These are phyloP conservation scores for Chalciporus sphaerocephalus DNA, from an alignment of 768 basidiomycete species.

Conservation along the genomic window DNA sequence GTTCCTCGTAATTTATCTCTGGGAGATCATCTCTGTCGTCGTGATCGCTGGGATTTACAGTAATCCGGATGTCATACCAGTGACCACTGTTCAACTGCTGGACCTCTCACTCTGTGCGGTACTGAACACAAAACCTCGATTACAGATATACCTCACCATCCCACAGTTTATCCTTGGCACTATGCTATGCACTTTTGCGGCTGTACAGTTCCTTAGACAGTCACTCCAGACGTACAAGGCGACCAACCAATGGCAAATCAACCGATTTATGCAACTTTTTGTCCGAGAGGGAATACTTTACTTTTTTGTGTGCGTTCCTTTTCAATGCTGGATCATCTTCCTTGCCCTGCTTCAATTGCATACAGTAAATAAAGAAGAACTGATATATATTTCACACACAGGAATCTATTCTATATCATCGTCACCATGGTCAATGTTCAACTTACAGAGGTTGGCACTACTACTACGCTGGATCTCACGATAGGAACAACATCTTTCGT, in stretches of 20 bases:
- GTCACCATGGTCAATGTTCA: not conserved
- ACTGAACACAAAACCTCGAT: not conserved
- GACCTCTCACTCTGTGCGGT: not conserved
- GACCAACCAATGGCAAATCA: constrained; percentile 7
- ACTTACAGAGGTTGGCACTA: not conserved
- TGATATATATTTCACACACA: not conserved
- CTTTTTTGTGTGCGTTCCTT: constrained; percentile 12
- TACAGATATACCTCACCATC: not conserved
- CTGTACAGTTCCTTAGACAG: not conserved
- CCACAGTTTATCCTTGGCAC: constrained; percentile 4
- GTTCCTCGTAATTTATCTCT: constrained; percentile 2
- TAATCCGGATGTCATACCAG: constrained; percentile 2
- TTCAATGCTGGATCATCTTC: not conserved
- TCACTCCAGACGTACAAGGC: constrained; percentile 3
- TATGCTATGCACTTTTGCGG: constrained; percentile 4
- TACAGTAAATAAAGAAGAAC: too few species aligned
- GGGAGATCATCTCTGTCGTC: not conserved
- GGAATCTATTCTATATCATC: not conserved
- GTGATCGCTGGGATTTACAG: not conserved
- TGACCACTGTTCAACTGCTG: not conserved
- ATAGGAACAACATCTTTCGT: not conserved
- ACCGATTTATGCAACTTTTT: constrained; percentile 4
- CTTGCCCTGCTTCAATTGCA: too few species aligned
- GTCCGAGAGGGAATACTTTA: constrained; percentile 11
- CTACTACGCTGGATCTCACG: not conserved